These are phyloP conservation scores for Metschnikowia noctiluminum DNA, from an alignment of 805 yeast species.

Conservation along the genomic window DNA sequence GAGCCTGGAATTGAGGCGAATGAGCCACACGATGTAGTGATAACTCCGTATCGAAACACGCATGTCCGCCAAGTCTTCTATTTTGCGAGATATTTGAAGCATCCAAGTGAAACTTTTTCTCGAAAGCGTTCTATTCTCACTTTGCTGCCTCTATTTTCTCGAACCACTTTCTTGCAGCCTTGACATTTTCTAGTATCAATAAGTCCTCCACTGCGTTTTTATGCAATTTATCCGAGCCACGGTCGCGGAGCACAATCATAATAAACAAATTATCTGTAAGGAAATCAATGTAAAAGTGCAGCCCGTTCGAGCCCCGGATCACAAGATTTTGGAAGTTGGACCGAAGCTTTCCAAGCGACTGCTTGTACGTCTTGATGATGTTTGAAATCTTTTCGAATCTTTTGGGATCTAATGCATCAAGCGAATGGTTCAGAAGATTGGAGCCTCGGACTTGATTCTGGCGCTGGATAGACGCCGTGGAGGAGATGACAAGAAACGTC, in stretches of 20 bases:
- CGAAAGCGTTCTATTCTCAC: neutral
- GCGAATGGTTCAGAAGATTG: slow-evolving; percentile 6
- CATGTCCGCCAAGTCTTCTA: too few species aligned
- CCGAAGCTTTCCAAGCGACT: slow-evolving; percentile 82
- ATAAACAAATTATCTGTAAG: slow-evolving; percentile 60
- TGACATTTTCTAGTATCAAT: slow-evolving; percentile 53
- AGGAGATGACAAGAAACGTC: slow-evolving; percentile 79
- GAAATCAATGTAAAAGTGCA: slow-evolving; percentile 49
- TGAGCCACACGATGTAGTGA: too few species aligned
- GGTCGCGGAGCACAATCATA: slow-evolving; percentile 54
- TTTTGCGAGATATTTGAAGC: too few species aligned
- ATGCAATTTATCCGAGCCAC: slow-evolving; percentile 17
- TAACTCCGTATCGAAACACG: too few species aligned
- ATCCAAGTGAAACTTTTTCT: too few species aligned
- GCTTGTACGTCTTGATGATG: slow-evolving; percentile 91
- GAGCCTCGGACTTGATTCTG: slow-evolving; percentile 17
- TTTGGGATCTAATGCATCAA: slow-evolving; percentile 67
- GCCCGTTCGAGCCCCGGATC: slow-evolving; percentile 55
- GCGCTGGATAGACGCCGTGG: slow-evolving; percentile 44
- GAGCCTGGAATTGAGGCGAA: too few species aligned
- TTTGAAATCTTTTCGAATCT: slow-evolving; percentile 92
- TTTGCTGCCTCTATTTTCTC: slow-evolving; percentile 38
- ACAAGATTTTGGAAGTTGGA: slow-evolving; percentile 78
- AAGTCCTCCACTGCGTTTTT: slow-evolving; percentile 40
- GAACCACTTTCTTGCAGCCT: slow-evolving; percentile 54